Base-by-base conservation (phyloP, 2,329 filamentous ascomycete species). In the Akanthomyces dipterigenus region DNA sequence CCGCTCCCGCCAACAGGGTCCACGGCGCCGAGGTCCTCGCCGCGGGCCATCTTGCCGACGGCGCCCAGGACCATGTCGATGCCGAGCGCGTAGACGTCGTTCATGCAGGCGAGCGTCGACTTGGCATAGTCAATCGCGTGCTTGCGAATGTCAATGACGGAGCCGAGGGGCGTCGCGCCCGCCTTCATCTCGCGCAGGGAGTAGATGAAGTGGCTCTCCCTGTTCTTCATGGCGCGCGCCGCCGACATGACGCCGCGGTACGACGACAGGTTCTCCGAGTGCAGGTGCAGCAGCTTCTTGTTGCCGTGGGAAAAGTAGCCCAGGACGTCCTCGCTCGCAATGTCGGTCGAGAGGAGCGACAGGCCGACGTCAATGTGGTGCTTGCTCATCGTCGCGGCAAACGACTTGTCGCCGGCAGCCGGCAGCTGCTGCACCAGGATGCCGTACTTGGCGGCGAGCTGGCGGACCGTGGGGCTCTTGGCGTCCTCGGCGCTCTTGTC, bases 351-450 rank as follows among this genome's bases (percentile, higher is more conserved):
- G 8, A 51, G 9, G 2, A 58, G 40, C 12, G 46, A 46, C 9
- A 62, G 3, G n/a, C 60, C 60, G 11, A 54, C 28, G 28, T 58
- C 60, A 16, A 62, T 62, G 31, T 54, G 40, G 7, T 62, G 60
- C 46, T 42, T 55, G 40, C 26, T 14, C 54, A 62, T 40, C 16
- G 20, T 53, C 20, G 18, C 31, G 3, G 31, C 20, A 20, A 62
- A 58, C 5, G 49, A 53, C 26, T 22, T 36, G 28, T 46, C 46
- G 22, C 28, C 14, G 2, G 26, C 28, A 2, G 22, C 40, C 4
- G 45, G 40, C 16, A 58, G 45, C 40, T 58, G 53, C 18, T 58
- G 28, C 7, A 62, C 60, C 26, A 62, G 48, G 5, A 62, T 62
- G n/a, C 60, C 60, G 24, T 62, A 58, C 34, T 59, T 62, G 2